Conservation (phyloP, 2,329 filamentous ascomycete species). For the Trematosphaeria pertusa region DNA sequence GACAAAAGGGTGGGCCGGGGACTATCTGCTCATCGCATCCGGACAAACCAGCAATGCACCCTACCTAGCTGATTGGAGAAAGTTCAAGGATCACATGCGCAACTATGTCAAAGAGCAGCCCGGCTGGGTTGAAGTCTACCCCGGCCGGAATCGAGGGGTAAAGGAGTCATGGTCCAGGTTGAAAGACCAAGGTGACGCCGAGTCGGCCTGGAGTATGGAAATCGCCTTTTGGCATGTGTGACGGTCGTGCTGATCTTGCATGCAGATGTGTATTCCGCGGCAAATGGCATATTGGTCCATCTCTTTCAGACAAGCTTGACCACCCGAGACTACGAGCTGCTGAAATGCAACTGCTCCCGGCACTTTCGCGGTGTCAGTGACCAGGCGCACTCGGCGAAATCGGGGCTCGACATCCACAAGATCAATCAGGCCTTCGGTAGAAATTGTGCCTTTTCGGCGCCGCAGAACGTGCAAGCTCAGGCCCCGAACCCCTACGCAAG, state of each 20-base stretch:
- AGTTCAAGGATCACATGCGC: conserved; percentile 48
- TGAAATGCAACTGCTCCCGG: conserved; percentile 45
- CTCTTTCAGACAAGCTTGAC: conserved; percentile 40
- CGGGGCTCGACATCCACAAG: conserved; percentile 37
- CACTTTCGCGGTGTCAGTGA: conserved; percentile 33
- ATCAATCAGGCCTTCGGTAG: conserved; percentile 30
- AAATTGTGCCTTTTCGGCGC: conserved; percentile 11
- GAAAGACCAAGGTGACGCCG: conserved; percentile 42
- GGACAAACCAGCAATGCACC: conserved; percentile 33
- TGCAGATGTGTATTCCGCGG: conserved; percentile 32
- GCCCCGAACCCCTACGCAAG: conserved; percentile 30
- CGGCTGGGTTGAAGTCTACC: conserved; percentile 45
- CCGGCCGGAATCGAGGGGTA: conserved; percentile 34
- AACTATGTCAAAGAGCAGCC: conserved; percentile 44
- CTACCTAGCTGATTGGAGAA: conserved; percentile 42
- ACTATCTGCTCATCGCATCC: conserved; percentile 40
- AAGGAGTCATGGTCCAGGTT: conserved; percentile 47
- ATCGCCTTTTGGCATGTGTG: not conserved
- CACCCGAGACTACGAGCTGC: conserved; percentile 32
- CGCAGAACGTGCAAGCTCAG: conserved; percentile 26
- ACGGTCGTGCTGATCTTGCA: not conserved
- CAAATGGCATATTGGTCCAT: conserved; percentile 40
- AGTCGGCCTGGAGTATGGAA: conserved; percentile 40
- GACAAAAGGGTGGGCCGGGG: too few relatives aligned
- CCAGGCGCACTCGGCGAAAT: conserved; percentile 36